phyloP scores from a whole-genome alignment of 768 basidiomycete genomes.

The Mycena crocata region DNA sequence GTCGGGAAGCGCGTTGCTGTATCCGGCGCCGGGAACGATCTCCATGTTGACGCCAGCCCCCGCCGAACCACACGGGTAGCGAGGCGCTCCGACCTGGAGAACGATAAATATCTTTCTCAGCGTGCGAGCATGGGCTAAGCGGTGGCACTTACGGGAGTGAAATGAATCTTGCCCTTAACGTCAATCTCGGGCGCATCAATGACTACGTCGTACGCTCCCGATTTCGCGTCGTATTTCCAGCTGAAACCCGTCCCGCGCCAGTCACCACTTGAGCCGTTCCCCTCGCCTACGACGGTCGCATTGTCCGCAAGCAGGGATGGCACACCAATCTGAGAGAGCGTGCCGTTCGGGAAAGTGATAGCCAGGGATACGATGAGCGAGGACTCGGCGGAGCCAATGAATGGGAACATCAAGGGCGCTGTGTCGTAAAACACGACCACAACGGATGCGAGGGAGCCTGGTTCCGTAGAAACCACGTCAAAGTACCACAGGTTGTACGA shows the following conservation, averaged over 20 bases:
- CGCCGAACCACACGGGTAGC: conserved; percentile 27
- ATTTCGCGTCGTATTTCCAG: conserved; percentile 12
- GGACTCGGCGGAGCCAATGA: conserved; percentile 1
- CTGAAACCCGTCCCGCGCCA: conserved; percentile 32
- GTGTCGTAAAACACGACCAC: conserved; percentile 31
- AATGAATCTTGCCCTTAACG: conserved; percentile 23
- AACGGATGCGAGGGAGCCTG: conserved; percentile 21
- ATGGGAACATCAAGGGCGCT: conserved; percentile 19
- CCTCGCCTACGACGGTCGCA: conserved; percentile 24
- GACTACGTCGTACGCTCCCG: conserved; percentile 11
- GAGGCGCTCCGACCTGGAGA: conserved; percentile 22
- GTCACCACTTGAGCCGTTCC: conserved; percentile 22
- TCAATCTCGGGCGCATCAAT: conserved; percentile 26
- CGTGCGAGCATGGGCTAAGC: too few species aligned
- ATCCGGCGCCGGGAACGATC: conserved; percentile 28
- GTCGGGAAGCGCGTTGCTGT: conserved; percentile 33
- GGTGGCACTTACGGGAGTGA: conserved; percentile 17
- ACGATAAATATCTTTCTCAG: too few species aligned
- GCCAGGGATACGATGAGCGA: not conserved
- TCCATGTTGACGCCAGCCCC: conserved; percentile 18
- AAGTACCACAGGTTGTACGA: conserved; percentile 38
- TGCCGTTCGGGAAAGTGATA: conserved; percentile 23
- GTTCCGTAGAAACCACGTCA: conserved; percentile 32
- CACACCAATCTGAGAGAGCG: not conserved
- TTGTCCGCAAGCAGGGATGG: conserved; percentile 4